Conservation (phyloP, 1,139 yeast genomes). For the Geotrichum armillariae region DNA sequence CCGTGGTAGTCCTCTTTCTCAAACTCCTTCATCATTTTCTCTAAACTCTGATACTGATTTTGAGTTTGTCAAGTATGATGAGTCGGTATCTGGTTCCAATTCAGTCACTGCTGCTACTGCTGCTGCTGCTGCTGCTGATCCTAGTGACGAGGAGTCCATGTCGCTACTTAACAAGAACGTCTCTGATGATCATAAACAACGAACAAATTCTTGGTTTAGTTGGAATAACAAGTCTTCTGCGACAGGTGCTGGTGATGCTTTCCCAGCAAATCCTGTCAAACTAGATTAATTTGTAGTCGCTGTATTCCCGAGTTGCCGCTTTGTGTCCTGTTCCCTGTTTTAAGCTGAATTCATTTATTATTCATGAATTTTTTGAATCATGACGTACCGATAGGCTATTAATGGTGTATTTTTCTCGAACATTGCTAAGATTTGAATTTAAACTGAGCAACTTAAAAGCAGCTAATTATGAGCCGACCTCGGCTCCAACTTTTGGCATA, state of each 20-base stretch:
- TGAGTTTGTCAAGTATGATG: slow-evolving; percentile 19
- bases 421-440: not conserved
- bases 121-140: not conserved
- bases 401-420: too few species aligned
- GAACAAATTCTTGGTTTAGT: slow-evolving; percentile 5
- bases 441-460: not conserved
- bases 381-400: too few species aligned
- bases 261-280: slow-evolving; percentile 18
- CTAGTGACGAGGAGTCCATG: slow-evolving; percentile 6
- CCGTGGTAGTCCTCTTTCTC: not conserved
- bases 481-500: too few species aligned
- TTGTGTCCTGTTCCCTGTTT: not conserved
- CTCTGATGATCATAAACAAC: not conserved
- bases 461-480: not conserved
- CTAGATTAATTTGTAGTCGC: slow-evolving; percentile 4
- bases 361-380: too few species aligned
- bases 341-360: not conserved
- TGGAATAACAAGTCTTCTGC: slow-evolving; percentile 4
- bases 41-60: slow-evolving; percentile 14
- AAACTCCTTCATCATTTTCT: slow-evolving; percentile 14
- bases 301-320: not conserved
- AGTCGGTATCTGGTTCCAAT: too few species aligned
- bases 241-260: not conserved
- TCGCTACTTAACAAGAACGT: slow-evolving; percentile 1
- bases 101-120: too few species aligned